Base-by-base conservation (phyloP, 331 rosid species). In the Rosa hybrid region DNA sequence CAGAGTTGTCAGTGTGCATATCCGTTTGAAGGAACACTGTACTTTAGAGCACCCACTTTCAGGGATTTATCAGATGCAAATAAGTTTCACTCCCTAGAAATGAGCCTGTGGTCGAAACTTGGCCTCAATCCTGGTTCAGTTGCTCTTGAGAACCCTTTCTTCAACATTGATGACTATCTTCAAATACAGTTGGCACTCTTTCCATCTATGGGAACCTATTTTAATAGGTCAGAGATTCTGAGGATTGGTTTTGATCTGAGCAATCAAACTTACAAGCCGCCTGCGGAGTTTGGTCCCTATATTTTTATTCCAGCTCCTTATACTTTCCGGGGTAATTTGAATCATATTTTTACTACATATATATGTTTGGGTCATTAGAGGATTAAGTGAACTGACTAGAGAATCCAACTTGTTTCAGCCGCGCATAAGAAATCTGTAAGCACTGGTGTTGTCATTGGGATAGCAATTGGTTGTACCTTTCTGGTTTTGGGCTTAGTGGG, bases 1-100 rank as follows among this genome's bases (percentile, higher is more conserved):
- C 98, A 90, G 81, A 96, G 94, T 81, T 96, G 99, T 74, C 92
- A 90, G 82, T 93, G 99, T 83, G 94, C 93, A 27, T 89, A 83
- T 83, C 98, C 99, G 64, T 96, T 83, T 56, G 83, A 85, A 87
- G 99, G 99, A 77, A 92, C 68, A 54, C 5, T 96, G 72, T 87
- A 86, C 68, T 93, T 96, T 53, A 88, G 97, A 90, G 99, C 90
- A 56, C 97, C 99, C 39, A 48, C 78, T 44, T 96, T 92, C 81
- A 84, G 97, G 72, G 97, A 90, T 34, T 45, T 96, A 71, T 85
- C 97, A 44, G 85, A 85, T 74, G 80, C 69, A 23, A 87, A 20
- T 44, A 53, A 49, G 76, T 96, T 92, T 81, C 91, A 87, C 72
- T 86, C 83, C 67, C 89, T 96, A 79, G 99, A 96, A 85, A 84